phyloP scores from a whole-genome alignment of 257 asterid genomes.

The Echites panduratus region DNA sequence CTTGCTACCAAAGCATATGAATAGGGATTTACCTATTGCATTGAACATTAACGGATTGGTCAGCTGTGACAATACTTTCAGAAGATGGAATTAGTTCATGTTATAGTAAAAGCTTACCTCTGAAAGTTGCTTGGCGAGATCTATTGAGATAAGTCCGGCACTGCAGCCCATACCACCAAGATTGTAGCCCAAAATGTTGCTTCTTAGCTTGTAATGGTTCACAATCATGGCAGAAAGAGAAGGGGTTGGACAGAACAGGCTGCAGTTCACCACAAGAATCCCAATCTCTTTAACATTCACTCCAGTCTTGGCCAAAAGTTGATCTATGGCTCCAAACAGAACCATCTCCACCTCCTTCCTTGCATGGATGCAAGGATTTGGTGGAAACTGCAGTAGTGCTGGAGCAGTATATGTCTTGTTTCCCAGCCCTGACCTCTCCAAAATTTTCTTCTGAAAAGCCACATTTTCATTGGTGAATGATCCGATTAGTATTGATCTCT shows the following conservation, averaged over 20 bases:
- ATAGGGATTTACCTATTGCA: conserved; percentile 41
- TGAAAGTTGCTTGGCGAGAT: conserved; percentile 65
- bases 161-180: conserved; percentile 91
- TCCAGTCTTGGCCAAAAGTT: conserved; percentile 46
- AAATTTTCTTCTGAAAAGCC: conserved; percentile 43
- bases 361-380: conserved; percentile 39
- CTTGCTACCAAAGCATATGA: conserved; percentile 57
- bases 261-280: conserved; percentile 60
- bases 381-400: conserved; percentile 33
- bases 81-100: too few relatives aligned
- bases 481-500: conserved; percentile 24
- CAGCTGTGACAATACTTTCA: too few relatives aligned
- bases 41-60: too few relatives aligned
- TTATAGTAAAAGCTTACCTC: conserved; percentile 31
- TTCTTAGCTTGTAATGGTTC: conserved; percentile 64
- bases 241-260: conserved; percentile 65
- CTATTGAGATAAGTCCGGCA: conserved; percentile 70
- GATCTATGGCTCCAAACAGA: conserved; percentile 71
- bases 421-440: conserved; percentile 62
- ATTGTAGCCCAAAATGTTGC: conserved; percentile 58
- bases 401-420: conserved; percentile 52
- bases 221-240: conserved; percentile 67
- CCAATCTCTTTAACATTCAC: conserved; percentile 57
- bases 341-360: conserved; percentile 59
- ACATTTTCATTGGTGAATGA: conserved; percentile 38